Percentiles rank a stretch among this genome's conserved stretches.
phyloP scores from a whole-genome alignment of 768 basidiomycete genomes.

The Suillus subluteus region DNA sequence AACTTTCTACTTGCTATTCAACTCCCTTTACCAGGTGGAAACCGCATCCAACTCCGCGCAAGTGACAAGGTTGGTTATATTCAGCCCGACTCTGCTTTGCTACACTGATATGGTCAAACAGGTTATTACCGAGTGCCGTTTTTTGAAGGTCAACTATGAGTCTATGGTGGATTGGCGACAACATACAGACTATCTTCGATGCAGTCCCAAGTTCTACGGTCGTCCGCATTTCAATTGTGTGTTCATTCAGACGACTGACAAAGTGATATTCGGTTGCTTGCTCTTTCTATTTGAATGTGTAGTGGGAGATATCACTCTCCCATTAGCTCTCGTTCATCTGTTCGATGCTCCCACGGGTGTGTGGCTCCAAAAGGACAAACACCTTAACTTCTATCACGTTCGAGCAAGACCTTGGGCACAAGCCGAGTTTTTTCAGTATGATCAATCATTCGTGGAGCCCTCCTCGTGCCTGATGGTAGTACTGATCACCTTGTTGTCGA shows the following conservation, averaged over 20 bases:
- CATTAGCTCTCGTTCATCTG: conserved; percentile 21
- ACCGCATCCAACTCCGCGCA: too few relatives aligned
- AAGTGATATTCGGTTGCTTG: conserved; percentile 24
- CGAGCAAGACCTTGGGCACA: conserved; percentile 11
- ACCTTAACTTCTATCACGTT: conserved; percentile 24
- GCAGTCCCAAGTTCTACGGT: conserved; percentile 33
- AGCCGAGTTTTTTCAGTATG: conserved; percentile 26
- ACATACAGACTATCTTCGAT: conserved; percentile 31
- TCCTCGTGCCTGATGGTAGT: conserved; percentile 20
- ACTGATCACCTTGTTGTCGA: conserved; percentile 31
- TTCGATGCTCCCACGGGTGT: conserved; percentile 16
- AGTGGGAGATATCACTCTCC: conserved; percentile 8
- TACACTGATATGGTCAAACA: too few relatives aligned
- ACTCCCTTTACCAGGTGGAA: too few relatives aligned
- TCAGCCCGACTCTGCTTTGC: background rate
- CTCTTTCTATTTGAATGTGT: conserved; percentile 23
- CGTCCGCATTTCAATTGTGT: conserved; percentile 32
- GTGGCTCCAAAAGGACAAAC: conserved; percentile 23
- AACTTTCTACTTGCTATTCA: too few relatives aligned
- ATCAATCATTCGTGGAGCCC: conserved; percentile 37
- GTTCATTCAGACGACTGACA: conserved; percentile 23
- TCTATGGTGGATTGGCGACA: conserved; percentile 33
- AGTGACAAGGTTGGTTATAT: background rate
- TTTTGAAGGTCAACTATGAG: conserved; percentile 30
- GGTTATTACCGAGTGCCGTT: conserved; percentile 9